Evolutionary conservation across 768 basidiomycete species (phyloP).

Genomic region (Neoboletus brunneissimus): DNA sequence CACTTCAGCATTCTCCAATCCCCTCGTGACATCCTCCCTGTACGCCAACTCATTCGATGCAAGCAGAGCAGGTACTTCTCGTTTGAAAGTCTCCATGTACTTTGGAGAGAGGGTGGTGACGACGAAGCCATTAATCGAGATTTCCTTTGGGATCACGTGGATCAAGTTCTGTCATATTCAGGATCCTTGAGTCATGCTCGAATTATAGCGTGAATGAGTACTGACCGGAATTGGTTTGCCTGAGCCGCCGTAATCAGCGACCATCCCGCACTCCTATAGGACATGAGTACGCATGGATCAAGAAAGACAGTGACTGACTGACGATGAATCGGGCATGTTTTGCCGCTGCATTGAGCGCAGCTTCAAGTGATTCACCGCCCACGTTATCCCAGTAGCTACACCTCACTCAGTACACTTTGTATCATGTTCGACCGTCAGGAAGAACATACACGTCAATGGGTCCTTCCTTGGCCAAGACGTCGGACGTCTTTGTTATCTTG

Average conservation of each 20-base stretch:
- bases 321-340: constrained; percentile 48
- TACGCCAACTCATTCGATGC: constrained; percentile 47
- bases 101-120: constrained; percentile 29
- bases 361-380: constrained; percentile 57
- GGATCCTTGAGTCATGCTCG: background rate
- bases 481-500: constrained; percentile 53
- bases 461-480: constrained; percentile 55
- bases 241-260: background rate
- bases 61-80: constrained; percentile 38
- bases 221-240: background rate
- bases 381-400: constrained; percentile 45
- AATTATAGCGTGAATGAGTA: background rate
- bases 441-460: constrained; percentile 48
- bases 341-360: constrained; percentile 47
- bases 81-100: constrained; percentile 42
- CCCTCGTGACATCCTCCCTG: constrained; percentile 44
- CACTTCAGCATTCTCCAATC: constrained; percentile 37
- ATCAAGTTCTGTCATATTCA: constrained; percentile 32
- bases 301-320: background rate
- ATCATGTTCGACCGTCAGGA: background rate
- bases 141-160: constrained; percentile 38
- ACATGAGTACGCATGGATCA: background rate
- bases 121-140: constrained; percentile 47
- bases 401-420: background rate
- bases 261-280: constrained; percentile 34